These are phyloP conservation scores for Ceratocystis variospora DNA, from an alignment of 2,329 filamentous ascomycete species.

Conservation along the genomic window DNA sequence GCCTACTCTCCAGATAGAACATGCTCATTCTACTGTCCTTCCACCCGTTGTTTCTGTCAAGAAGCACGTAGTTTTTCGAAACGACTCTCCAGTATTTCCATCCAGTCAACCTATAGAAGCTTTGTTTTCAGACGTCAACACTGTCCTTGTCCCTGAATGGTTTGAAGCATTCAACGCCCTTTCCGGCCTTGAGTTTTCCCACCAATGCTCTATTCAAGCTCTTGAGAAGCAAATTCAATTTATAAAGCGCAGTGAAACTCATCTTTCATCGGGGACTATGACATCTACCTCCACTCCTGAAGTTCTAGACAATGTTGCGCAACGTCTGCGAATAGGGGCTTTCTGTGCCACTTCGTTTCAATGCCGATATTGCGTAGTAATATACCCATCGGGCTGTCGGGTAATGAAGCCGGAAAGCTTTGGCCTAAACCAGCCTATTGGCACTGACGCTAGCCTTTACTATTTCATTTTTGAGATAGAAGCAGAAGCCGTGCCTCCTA, in stretches of 20 bases:
- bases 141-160: constrained; percentile 21
- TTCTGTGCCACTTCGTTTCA: constrained; percentile 28
- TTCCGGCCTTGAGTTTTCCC: constrained; percentile 26
- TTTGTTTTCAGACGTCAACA: constrained; percentile 7
- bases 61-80: background rate
- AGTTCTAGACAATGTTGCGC: constrained; percentile 24
- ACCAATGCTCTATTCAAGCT: constrained; percentile 27
- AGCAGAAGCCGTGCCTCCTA: constrained; percentile 10
- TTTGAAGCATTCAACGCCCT: constrained; percentile 22
- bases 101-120: constrained; percentile 1
- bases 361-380: constrained; percentile 26
- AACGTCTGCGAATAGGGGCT: constrained; percentile 27
- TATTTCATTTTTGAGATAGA: constrained; percentile 29
- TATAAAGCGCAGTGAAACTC: background rate
- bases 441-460: constrained; percentile 22
- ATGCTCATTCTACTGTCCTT: background rate
- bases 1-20: background rate
- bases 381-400: constrained; percentile 29
- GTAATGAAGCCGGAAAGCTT: constrained; percentile 25
- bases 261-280: constrained; percentile 19
- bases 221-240: constrained; percentile 20
- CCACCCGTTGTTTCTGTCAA: background rate
- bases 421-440: constrained; percentile 19
- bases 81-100: background rate
- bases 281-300: constrained; percentile 13